phyloP scores from a whole-genome alignment of 2,329 filamentous ascomycete species.

The Drechslerella coelobrocha region DNA sequence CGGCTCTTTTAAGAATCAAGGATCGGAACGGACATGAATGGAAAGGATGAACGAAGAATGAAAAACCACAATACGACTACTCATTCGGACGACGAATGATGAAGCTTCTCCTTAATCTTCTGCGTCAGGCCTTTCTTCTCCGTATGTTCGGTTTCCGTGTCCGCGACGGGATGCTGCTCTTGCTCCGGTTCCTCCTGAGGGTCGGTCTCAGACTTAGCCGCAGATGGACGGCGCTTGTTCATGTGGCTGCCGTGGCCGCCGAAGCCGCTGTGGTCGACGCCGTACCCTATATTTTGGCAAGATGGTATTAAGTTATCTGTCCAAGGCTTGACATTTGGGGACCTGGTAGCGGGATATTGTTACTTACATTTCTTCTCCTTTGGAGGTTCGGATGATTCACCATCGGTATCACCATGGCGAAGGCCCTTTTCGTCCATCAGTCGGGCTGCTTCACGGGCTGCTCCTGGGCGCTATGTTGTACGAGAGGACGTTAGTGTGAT shows the following conservation, averaged over 20 bases:
- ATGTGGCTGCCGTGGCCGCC: conserved; percentile 42
- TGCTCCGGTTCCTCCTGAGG: background rate
- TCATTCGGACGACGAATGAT: conserved; percentile 56
- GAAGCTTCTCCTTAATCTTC: conserved; percentile 73
- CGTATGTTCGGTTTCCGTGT: background rate
- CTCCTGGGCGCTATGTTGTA: conserved; percentile 63
- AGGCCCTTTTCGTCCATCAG: conserved; percentile 65
- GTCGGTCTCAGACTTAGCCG: background rate
- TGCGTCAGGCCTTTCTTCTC: conserved; percentile 50
- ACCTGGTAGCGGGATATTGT: background rate
- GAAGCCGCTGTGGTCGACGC: conserved; percentile 45
- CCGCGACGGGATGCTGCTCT: background rate
- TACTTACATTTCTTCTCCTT: conserved; percentile 44
- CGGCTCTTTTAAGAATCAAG: too few species aligned
- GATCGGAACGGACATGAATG: too few species aligned
- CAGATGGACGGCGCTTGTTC: conserved; percentile 34
- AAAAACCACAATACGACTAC: background rate
- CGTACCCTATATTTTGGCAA: conserved; percentile 37
- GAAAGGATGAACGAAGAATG: too few species aligned
- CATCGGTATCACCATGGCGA: conserved; percentile 55
- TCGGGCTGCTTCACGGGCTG: conserved; percentile 71
- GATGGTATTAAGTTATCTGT: conserved; percentile 22
- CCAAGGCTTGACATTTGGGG: background rate
- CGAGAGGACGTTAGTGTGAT: background rate
- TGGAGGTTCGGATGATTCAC: conserved; percentile 47